Percentiles rank a stretch among this genome's conserved stretches.
Conservation (phyloP, 352 stramenopile genomes). For the Aphanomyces astaci region DNA sequence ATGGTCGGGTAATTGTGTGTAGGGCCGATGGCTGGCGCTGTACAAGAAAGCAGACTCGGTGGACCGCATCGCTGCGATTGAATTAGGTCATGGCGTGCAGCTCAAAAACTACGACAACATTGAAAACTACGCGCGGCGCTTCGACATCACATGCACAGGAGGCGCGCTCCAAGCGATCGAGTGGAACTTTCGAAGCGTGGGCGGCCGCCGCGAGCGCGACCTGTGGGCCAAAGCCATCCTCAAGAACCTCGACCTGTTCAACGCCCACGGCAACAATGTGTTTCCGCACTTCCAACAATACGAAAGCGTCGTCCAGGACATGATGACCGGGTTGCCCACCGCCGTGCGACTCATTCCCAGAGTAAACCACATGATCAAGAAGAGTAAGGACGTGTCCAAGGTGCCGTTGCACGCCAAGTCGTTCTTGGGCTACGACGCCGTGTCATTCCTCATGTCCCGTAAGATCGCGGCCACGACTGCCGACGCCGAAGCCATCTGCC, state of each 20-base stretch:
- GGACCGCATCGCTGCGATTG: constrained; percentile 48
- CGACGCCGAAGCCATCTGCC: constrained; percentile 47
- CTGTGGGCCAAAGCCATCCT: constrained; percentile 59
- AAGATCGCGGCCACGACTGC: constrained; percentile 41
- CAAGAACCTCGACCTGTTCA: constrained; percentile 55
- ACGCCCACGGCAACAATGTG: constrained; percentile 37
- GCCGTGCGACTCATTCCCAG: neutral
- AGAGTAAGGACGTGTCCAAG: neutral
- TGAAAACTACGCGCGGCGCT: constrained; percentile 70
- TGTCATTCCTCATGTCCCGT: constrained; percentile 54
- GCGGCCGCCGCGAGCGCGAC: constrained; percentile 58
- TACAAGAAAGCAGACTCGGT: constrained; percentile 61
- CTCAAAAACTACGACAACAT: constrained; percentile 55
- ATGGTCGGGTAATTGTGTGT: neutral
- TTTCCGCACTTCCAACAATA: constrained; percentile 48
- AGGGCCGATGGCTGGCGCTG: constrained; percentile 57
- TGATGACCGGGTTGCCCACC: constrained; percentile 25
- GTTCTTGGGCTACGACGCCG: constrained; percentile 51
- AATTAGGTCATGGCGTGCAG: constrained; percentile 55
- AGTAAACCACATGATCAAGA: neutral
- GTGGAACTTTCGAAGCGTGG: constrained; percentile 67
- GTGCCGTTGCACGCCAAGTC: neutral
- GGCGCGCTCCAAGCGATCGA: constrained; percentile 59
- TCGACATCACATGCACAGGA: constrained; percentile 66
- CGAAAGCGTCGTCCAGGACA: constrained; percentile 40